Evolutionary conservation across 2,329 filamentous ascomycete species (phyloP).

Genomic region (Neofusicoccum cordaticola): DNA sequence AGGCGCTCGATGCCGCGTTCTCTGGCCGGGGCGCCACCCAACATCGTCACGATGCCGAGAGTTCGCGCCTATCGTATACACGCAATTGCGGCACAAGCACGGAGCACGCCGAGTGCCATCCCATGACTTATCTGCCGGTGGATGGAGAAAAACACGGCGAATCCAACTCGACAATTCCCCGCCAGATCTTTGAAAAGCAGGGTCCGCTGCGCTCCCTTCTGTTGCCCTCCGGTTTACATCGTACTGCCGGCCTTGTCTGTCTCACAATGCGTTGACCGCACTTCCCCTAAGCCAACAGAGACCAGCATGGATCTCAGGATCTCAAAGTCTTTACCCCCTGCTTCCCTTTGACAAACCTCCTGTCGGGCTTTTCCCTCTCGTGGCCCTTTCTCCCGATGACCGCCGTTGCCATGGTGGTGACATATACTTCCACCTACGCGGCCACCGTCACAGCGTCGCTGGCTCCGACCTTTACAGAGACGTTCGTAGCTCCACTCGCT

Average conservation of each 20-base stretch:
- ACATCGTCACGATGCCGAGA: no score
- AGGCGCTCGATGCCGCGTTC: not conserved
- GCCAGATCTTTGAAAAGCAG: not conserved
- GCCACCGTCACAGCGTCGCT: not conserved
- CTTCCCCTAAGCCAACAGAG: not conserved
- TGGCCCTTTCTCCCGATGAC: not conserved
- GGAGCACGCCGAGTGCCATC: not conserved
- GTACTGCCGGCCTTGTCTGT: not conserved
- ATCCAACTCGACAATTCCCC: not conserved
- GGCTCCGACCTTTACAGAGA: not conserved
- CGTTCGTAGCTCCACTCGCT: slow-evolving; percentile 17
- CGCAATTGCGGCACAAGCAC: not conserved
- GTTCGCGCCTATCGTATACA: not conserved
- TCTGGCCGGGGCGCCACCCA: not conserved
- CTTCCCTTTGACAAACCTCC: not conserved
- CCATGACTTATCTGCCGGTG: not conserved
- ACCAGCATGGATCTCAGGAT: not conserved
- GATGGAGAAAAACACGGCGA: not conserved
- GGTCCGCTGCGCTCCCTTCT: not conserved
- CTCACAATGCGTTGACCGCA: no score
- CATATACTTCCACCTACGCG: not conserved
- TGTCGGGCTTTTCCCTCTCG: no score
- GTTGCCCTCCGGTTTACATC: not conserved
- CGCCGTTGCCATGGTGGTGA: not conserved
- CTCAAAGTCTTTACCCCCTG: not conserved